phyloP scores from a whole-genome alignment of 2,329 filamentous ascomycete species.

The Emergomyces pasteurianus region DNA sequence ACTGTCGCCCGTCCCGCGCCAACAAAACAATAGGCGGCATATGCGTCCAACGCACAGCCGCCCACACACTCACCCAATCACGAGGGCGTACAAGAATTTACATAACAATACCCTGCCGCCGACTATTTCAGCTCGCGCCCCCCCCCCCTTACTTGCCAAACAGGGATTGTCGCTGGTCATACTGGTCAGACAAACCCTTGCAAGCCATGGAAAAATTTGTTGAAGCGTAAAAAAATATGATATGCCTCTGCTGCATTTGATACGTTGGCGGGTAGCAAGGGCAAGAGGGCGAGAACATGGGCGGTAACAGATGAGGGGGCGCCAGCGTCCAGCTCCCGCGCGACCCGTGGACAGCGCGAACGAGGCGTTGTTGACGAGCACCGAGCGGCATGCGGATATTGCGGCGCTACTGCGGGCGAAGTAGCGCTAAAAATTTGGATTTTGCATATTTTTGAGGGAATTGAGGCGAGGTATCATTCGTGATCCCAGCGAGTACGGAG shows the following conservation, averaged over 20 bases:
- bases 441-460: background rate
- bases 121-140: background rate
- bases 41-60: background rate
- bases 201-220: background rate
- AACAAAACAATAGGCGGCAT: background rate
- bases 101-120: background rate
- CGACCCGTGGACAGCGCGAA: background rate
- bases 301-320: background rate
- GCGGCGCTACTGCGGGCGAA: constrained; percentile 2
- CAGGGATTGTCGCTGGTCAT: background rate
- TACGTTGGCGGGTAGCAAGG: background rate
- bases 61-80: background rate
- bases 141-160: background rate
- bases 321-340: background rate
- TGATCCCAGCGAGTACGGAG: background rate
- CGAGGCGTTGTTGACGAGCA: background rate
- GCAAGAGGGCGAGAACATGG: background rate
- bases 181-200: background rate
- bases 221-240: background rate
- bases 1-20: background rate
- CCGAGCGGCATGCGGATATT: constrained; percentile 3
- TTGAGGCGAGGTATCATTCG: background rate
- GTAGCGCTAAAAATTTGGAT: constrained; percentile 1
- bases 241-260: background rate
- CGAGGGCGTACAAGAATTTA: too few relatives aligned